A percentile compares a stretch with the other conserved stretches of the same genome.
Conservation (phyloP, 257 asterid species). For the Mentha longifolia region DNA sequence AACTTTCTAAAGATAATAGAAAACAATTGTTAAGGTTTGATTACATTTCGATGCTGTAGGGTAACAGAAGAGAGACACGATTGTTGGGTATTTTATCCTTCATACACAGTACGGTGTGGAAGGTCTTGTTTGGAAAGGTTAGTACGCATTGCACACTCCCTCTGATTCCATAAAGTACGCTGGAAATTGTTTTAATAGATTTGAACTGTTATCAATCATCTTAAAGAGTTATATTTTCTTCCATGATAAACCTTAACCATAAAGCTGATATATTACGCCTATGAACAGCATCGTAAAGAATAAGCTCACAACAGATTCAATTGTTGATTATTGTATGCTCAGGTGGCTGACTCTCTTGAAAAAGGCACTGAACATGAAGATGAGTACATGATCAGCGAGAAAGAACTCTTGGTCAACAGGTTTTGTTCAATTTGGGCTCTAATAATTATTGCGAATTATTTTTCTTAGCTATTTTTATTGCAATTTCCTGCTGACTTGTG, state of each 20-base stretch:
- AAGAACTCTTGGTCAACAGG: conserved; percentile 83
- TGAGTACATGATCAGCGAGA: conserved; percentile 53
- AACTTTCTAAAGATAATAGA: neutral
- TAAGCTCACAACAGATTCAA: neutral
- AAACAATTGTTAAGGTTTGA: no score
- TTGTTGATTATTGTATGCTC: conserved; percentile 25
- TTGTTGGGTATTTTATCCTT: conserved; percentile 84
- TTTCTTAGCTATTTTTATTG: conserved; percentile 15
- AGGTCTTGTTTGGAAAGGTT: conserved; percentile 91
- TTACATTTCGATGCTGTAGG: conserved; percentile 47
- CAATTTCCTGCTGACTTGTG: conserved; percentile 29
- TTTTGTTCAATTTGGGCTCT: conserved; percentile 30
- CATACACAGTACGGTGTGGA: conserved; percentile 95
- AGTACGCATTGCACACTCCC: conserved; percentile 15
- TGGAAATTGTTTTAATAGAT: neutral
- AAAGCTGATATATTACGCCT: neutral
- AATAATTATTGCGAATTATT: neutral
- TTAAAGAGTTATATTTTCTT: neutral
- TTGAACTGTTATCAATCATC: conserved; percentile 10
- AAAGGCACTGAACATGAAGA: conserved; percentile 99
- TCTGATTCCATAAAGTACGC: neutral
- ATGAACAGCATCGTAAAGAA: conserved; percentile 14
- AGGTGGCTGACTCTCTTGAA: conserved; percentile 97
- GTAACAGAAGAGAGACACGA: conserved; percentile 87
- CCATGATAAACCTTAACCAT: conserved; percentile 4